Base-by-base conservation (phyloP, 73 alveolate species). In the Symbiodinium natans region DNA sequence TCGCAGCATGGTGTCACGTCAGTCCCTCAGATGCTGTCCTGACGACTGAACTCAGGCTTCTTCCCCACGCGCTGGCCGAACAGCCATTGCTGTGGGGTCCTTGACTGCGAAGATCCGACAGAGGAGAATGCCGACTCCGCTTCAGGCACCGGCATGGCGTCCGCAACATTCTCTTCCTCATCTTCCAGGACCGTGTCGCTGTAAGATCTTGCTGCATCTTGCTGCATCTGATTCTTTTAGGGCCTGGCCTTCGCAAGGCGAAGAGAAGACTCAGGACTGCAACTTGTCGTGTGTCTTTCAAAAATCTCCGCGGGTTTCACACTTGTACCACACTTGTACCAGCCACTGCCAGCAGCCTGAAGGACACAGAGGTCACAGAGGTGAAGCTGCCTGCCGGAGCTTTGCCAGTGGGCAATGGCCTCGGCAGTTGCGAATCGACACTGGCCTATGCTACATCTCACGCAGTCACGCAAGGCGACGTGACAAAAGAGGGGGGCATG, bases 401-500 rank as follows among this genome's bases (percentile, higher is more conserved):
- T 48, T 54, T 23, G 71, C 86, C 68, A 39, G 86, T 63, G 71
- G 95, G 95, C 71, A 7, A 31, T n/a, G 41, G 41, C 92, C 52
- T 38, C 54, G 13, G 74, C 42, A 42, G n/a, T n/a, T n/a, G n/a
- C n/a, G 17, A 33, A 7, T 38, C 13, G 56, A 80, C 40, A 38
- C 59, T 8, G 6, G 40, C 33, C n/a, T n/a, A n/a, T n/a, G n/a
- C 59, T 1, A 46, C 9, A 2, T 0, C 6, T 43, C 56, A 43
- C 56, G 56, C 6, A 7, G 23, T 0, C 71, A 52, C 71, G 27
- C 71, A 39, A 88, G 95, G 95, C 41, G 95, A 88, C 59, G 95
- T 88, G 42, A 54, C 95, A 5, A 88, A 56, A 59, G 95, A 88
- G 77, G 95, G 86, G 27, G 95, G 95, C 17, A 88, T 88, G 95